These are phyloP conservation scores for Cladosporium halotolerans DNA, from an alignment of 2,329 filamentous ascomycete genomes.

Conservation along the genomic window DNA sequence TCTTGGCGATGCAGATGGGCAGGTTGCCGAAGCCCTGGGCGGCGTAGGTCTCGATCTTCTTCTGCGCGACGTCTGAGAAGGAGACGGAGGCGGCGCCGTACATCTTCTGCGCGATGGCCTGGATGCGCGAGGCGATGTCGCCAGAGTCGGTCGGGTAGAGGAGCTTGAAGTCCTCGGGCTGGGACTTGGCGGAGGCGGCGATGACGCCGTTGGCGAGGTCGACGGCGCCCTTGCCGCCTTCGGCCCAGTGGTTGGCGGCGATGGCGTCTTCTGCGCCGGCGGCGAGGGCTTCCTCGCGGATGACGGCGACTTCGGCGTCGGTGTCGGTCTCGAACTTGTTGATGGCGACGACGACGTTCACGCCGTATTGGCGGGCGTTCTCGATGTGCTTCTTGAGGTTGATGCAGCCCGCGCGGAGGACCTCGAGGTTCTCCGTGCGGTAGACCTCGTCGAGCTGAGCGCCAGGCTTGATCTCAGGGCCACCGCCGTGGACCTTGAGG, in stretches of 20 bases:
- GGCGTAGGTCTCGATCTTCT: constrained; percentile 93
- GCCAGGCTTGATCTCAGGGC: constrained; percentile 85
- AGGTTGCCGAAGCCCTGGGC: constrained; percentile 86
- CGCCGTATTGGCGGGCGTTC: constrained; percentile 82
- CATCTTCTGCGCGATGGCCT: constrained; percentile 85
- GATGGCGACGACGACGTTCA: constrained; percentile 93
- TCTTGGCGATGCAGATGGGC: constrained; percentile 96
- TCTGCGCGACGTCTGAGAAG: constrained; percentile 88
- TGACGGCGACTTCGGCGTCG: constrained; percentile 79
- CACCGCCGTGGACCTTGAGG: constrained; percentile 93
- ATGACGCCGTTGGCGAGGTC: constrained; percentile 85
- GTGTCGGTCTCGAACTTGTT: constrained; percentile 96
- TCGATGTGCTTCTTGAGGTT: constrained; percentile 93
- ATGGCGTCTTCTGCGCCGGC: constrained; percentile 93
- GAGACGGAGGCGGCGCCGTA: constrained; percentile 87
- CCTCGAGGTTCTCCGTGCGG: constrained; percentile 85
- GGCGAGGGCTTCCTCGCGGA: constrained; percentile 83
- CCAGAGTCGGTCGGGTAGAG: constrained; percentile 71
- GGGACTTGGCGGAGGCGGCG: constrained; percentile 72
- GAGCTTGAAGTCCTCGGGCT: constrained; percentile 69
- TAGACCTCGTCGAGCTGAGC: constrained; percentile 82
- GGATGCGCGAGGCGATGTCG: constrained; percentile 80
- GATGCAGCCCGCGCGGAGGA: constrained; percentile 82
- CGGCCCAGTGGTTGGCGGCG: constrained; percentile 91
- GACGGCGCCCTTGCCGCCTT: constrained; percentile 84